Conservation (phyloP, 176 grass and related monocot species). For the Hyparrhenia diplandra region DNA sequence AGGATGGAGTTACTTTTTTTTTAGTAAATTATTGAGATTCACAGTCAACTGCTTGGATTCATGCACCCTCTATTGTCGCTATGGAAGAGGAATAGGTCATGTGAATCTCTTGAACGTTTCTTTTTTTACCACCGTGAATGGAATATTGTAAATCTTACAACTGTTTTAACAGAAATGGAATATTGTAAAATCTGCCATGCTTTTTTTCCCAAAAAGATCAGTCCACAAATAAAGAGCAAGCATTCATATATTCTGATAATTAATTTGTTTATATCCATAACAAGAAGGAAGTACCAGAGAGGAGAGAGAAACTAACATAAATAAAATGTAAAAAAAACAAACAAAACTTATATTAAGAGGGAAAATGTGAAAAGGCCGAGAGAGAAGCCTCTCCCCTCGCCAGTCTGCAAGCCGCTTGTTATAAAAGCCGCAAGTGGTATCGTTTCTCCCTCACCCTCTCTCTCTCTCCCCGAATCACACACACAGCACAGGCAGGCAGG, state of each 20-base stretch:
- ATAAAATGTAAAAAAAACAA: background rate
- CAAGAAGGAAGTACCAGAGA: background rate
- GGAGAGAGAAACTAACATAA: background rate
- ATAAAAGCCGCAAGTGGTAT: conserved; percentile 31
- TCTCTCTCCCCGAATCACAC: background rate
- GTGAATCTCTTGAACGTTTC: too few relatives aligned
- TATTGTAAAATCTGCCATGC: background rate
- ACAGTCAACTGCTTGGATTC: background rate
- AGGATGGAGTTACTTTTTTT: too few relatives aligned
- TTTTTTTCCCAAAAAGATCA: background rate
- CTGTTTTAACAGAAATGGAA: background rate
- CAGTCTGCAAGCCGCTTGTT: conserved; percentile 4
- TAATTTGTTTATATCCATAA: background rate
- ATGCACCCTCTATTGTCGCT: background rate
- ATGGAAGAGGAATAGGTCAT: fast-evolving
- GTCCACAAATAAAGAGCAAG: background rate
- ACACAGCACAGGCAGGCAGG: background rate
- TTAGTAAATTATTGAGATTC: too few relatives aligned
- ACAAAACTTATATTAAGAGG: too few relatives aligned
- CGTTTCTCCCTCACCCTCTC: background rate
- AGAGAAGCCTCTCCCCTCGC: background rate
- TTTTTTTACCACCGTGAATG: background rate
- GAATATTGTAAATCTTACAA: background rate
- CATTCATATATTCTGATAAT: background rate
- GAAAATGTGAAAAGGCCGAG: background rate